Evolutionary conservation across 106 monocot genomes (phyloP).

Genomic region (Ottelia alismoides): DNA sequence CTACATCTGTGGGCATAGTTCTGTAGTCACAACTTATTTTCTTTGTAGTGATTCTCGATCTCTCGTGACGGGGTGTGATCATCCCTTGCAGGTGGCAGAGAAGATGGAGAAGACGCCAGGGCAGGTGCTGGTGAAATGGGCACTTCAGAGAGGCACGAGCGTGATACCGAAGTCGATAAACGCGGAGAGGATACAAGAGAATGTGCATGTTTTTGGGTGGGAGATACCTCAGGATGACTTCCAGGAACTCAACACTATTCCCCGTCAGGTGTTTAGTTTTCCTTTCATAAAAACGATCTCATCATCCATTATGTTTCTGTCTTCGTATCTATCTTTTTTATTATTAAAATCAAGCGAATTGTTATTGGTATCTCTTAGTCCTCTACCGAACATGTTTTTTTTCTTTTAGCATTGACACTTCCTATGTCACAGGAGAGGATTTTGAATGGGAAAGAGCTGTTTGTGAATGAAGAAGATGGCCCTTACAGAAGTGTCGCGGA

Average conservation of each 20-base stretch:
- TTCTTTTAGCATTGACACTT: no score
- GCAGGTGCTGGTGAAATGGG: slow-evolving; percentile 19
- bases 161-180: slow-evolving; percentile 43
- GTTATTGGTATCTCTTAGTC: no score
- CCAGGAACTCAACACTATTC: slow-evolving; percentile 21
- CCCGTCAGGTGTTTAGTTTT: slow-evolving; percentile 45
- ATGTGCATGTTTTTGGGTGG: slow-evolving; percentile 46
- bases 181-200: slow-evolving; percentile 32
- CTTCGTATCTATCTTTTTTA: no score
- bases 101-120: slow-evolving; percentile 50
- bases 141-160: slow-evolving; percentile 29
- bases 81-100: slow-evolving; percentile 24
- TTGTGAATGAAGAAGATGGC: slow-evolving; percentile 38
- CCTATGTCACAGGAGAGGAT: slow-evolving; percentile 28
- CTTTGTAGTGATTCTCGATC: no score
- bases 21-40: no score
- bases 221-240: slow-evolving; percentile 42
- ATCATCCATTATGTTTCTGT: no score
- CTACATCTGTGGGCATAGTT: no score
- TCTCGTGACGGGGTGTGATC: no score
- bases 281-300: no score
- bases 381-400: no score
- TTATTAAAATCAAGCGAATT: no score
- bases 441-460: slow-evolving; percentile 27
- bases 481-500: slow-evolving; percentile 28